Base-by-base conservation (phyloP, 441 rosid genomes). In the Eruca vesicaria region DNA sequence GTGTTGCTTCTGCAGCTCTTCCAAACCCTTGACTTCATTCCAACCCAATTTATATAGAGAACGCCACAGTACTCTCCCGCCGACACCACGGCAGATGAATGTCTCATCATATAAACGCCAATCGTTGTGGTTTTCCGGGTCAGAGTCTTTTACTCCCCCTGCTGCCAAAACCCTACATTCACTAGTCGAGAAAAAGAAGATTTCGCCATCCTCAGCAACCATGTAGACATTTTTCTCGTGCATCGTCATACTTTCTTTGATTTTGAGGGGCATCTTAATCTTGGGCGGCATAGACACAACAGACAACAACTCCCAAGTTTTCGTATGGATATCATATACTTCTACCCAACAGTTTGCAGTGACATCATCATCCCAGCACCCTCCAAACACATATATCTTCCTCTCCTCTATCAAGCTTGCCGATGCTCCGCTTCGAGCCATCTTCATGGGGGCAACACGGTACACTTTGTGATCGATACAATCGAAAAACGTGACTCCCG, bases 321-420 rank as follows among this genome's bases (percentile, higher is more conserved):
- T 2, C 6, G 35, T 26, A 4, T 5, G 8, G n/a, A n/a, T n/a
- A n/a, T n/a, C n/a, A n/a, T n/a, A n/a, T n/a, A n/a, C n/a, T n/a
- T n/a, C n/a, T n/a, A n/a, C n/a, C n/a, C n/a, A n/a, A n/a, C n/a
- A n/a, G n/a, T n/a, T n/a, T n/a, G n/a, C n/a, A n/a, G n/a, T n/a
- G n/a, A n/a, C n/a, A n/a, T n/a, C n/a, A n/a, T n/a, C n/a, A n/a
- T n/a, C n/a, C n/a, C n/a, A n/a, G n/a, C n/a, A n/a, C n/a, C n/a
- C n/a, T n/a, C n/a, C n/a, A 6, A 62, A 62, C 15, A 62, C 66
- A 23, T 69, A 69, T 58, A 69, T 41, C 41, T 69, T 41, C 56
- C 26, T 69, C 4, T 43, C 53, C 19, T 57, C 36, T 15, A 69
- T 41, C 41, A 18, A 3, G 20, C 41, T 8, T 41, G 57, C 73